Evolutionary conservation across 2,329 filamentous ascomycete species (phyloP).

Genomic region (Exophiala spinifera): DNA sequence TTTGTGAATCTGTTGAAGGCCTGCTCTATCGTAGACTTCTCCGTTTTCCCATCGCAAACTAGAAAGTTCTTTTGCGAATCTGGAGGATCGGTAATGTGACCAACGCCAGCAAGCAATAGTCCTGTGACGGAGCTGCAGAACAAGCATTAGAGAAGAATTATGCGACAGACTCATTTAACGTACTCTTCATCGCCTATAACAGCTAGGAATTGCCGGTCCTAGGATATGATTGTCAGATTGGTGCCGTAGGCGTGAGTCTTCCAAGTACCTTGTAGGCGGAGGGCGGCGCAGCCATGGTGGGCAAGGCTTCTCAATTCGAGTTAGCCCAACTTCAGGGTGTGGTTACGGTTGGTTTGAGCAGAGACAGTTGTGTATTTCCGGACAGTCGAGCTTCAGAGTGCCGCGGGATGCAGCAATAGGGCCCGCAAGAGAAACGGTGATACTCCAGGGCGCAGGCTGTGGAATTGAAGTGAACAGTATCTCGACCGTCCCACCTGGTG

Average conservation of each 20-base stretch:
- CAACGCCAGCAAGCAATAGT: constrained; percentile 89
- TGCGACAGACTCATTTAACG: constrained; percentile 4
- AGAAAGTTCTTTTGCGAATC: constrained; percentile 97
- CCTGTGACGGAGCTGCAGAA: constrained; percentile 81
- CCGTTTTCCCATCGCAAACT: constrained; percentile 91
- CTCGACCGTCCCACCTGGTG: too few species aligned
- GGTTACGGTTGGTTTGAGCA: neutral
- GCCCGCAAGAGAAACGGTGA: too few species aligned
- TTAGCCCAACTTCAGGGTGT: neutral
- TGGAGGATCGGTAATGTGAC: constrained; percentile 85
- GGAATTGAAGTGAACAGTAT: too few species aligned
- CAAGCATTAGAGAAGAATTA: too few species aligned
- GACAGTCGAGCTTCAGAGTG: neutral
- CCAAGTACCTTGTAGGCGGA: constrained; percentile 55
- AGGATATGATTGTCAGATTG: constrained; percentile 2
- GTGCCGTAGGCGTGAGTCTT: too few species aligned
- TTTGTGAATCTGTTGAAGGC: constrained; percentile 87
- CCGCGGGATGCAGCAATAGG: neutral
- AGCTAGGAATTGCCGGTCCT: constrained; percentile 92
- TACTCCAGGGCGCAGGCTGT: too few species aligned
- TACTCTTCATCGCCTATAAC: constrained; percentile 92
- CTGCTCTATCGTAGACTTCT: constrained; percentile 79
- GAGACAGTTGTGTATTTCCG: neutral
- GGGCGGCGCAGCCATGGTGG: constrained; percentile 57
- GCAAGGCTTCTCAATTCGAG: neutral